phyloP scores from a whole-genome alignment of 2,329 filamentous ascomycete genomes.

The Esteya vermicola region DNA sequence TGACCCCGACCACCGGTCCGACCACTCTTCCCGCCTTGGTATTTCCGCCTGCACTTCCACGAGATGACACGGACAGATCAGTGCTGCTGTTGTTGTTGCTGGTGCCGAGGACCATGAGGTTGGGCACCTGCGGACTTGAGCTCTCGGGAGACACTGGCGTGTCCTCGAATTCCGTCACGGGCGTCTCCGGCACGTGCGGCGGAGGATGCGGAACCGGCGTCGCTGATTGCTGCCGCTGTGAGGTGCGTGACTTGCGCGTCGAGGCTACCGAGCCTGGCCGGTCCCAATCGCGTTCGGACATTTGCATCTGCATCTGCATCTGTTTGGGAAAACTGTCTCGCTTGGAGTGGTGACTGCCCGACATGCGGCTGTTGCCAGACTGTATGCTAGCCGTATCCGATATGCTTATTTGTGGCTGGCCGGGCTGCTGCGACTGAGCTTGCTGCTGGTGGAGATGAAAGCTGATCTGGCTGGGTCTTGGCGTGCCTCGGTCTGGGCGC shows the following conservation, averaged over 20 bases:
- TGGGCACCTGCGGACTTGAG: constrained; percentile 57
- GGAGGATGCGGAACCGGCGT: constrained; percentile 23
- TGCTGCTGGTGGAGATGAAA: constrained; percentile 40
- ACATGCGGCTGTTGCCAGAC: not conserved
- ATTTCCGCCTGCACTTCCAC: constrained; percentile 14
- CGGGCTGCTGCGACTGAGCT: not conserved
- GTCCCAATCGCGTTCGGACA: constrained; percentile 26
- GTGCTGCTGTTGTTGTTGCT: constrained; percentile 25
- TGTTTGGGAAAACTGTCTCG: too few relatives aligned
- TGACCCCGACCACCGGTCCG: not conserved
- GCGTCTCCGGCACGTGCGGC: constrained; percentile 62
- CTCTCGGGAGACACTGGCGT: constrained; percentile 72
- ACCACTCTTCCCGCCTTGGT: constrained; percentile 23
- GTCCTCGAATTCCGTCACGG: constrained; percentile 91
- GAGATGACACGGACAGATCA: not conserved
- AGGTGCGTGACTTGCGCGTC: constrained; percentile 1
- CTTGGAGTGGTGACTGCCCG: constrained; percentile 24
- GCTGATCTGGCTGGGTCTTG: constrained; percentile 62
- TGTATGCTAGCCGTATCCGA: not conserved
- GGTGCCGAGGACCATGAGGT: constrained; percentile 62
- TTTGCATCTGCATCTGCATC: too few relatives aligned
- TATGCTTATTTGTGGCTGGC: not conserved
- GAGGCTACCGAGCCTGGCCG: constrained; percentile 8
- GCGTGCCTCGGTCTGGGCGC: constrained; percentile 72
- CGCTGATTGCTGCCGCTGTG: constrained; percentile 22